phyloP scores from a whole-genome alignment of 805 yeast genomes.

The Teunomyces pallodes region DNA sequence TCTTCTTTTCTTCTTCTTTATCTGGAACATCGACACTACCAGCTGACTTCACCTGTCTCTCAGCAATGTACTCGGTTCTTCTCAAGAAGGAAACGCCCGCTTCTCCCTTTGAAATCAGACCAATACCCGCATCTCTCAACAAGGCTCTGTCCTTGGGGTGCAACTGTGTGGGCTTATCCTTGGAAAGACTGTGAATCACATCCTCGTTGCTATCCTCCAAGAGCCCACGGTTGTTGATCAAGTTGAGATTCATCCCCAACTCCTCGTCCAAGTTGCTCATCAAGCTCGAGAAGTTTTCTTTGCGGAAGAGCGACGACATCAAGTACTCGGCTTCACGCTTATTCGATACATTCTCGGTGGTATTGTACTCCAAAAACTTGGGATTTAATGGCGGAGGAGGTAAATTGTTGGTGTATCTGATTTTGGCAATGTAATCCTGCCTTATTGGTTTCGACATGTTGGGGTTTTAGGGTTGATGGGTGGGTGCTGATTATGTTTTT shows the following conservation, averaged over 20 bases:
- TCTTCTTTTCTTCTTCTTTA: constrained; percentile 17
- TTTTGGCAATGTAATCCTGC: constrained; percentile 78
- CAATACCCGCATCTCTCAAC: constrained; percentile 73
- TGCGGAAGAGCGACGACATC: constrained; percentile 69
- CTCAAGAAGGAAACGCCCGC: constrained; percentile 78
- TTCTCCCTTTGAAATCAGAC: constrained; percentile 39
- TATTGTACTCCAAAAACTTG: constrained; percentile 60
- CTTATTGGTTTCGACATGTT: constrained; percentile 39
- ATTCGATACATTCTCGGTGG: constrained; percentile 34
- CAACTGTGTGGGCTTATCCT: constrained; percentile 40
- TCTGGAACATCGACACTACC: constrained; percentile 24
- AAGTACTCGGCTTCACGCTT: constrained; percentile 46
- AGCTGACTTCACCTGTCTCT: constrained; percentile 40
- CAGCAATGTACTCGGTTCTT: constrained; percentile 89
- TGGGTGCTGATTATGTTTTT: not conserved
- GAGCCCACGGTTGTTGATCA: constrained; percentile 62
- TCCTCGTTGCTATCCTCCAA: constrained; percentile 59
- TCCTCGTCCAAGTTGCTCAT: constrained; percentile 56
- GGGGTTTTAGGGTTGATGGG: constrained; percentile 2
- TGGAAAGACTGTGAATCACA: constrained; percentile 33
- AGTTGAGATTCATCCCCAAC: constrained; percentile 75
- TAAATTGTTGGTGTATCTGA: constrained; percentile 78
- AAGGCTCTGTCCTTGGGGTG: constrained; percentile 78
- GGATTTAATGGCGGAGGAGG: constrained; percentile 96
- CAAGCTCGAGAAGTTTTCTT: constrained; percentile 65